phyloP scores from a whole-genome alignment of 257 asterid genomes.

The Cruciata laevipes region DNA sequence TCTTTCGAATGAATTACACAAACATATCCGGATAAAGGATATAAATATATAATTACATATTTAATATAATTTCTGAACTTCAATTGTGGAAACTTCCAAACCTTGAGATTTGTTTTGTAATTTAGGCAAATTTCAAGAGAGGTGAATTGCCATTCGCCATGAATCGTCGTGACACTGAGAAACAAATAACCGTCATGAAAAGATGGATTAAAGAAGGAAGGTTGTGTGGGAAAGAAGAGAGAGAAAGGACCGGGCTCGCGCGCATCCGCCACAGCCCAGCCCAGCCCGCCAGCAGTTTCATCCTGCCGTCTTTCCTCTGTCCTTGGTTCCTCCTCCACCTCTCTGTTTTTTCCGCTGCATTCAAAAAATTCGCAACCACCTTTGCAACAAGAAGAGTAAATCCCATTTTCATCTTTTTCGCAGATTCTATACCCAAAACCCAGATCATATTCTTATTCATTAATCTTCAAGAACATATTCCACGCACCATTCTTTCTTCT shows the following conservation, averaged over 20 bases:
- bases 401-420: not conserved
- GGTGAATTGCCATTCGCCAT: too few relatives aligned
- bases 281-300: not conserved
- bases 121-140: too few relatives aligned
- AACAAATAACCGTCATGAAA: too few relatives aligned
- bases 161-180: too few relatives aligned
- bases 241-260: slow-evolving; percentile 7
- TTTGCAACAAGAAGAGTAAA: not conserved
- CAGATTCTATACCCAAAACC: not conserved
- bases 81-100: too few relatives aligned
- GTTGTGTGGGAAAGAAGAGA: not conserved
- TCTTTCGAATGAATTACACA: too few relatives aligned
- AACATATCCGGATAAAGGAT: too few relatives aligned
- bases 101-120: too few relatives aligned
- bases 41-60: too few relatives aligned
- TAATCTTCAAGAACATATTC: not conserved
- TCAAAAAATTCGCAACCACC: not conserved
- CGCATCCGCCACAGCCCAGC: not conserved
- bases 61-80: too few relatives aligned
- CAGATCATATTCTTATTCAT: not conserved
- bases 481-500: not conserved
- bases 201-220: not conserved
- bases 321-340: not conserved
- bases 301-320: slow-evolving; percentile 7
- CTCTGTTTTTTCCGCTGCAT: not conserved